Conservation (phyloP, 805 yeast species). For the Yamadazyma olivae region DNA sequence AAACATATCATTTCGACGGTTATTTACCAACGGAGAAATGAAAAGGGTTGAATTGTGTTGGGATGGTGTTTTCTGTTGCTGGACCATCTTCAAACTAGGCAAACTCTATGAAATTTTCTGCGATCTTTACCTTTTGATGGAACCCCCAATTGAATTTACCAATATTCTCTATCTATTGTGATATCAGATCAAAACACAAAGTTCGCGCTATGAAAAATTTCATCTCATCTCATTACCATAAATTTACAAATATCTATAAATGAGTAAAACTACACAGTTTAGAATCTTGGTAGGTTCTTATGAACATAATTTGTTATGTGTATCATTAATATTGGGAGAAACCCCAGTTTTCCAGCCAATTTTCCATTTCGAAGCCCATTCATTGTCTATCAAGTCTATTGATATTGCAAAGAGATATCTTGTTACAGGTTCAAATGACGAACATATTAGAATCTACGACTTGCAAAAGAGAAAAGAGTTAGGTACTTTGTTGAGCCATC, state of each 20-base stretch:
- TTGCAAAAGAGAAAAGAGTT: conserved; percentile 89
- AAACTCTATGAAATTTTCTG: no score
- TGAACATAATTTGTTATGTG: conserved; percentile 86
- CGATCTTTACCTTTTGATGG: no score
- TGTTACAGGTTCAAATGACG: conserved; percentile 94
- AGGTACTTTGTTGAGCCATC: conserved; percentile 85
- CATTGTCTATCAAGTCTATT: conserved; percentile 80
- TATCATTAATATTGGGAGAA: conserved; percentile 48
- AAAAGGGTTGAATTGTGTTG: conserved; percentile 74
- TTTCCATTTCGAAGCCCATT: conserved; percentile 94
- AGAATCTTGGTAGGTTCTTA: conserved; percentile 92
- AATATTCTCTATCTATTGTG: background rate
- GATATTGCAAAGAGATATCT: conserved; percentile 81
- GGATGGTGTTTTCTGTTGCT: conserved; percentile 34
- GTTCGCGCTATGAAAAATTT: conserved; percentile 1
- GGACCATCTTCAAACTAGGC: conserved; percentile 8
- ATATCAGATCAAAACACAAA: conserved; percentile 1
- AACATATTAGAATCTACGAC: conserved; percentile 91
- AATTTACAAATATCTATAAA: background rate
- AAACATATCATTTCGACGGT: conserved; percentile 37
- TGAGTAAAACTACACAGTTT: conserved; percentile 29
- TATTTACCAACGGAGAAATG: conserved; percentile 63
- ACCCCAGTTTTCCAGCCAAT: conserved; percentile 80
- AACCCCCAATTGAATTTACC: no score
- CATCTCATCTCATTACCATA: conserved; percentile 4